A percentile compares a stretch with the other conserved stretches of the same genome.
These are phyloP conservation scores for Syncephalastrum contaminatum DNA, from an alignment of 371 early-diverging fungal genomes.

Conservation along the genomic window DNA sequence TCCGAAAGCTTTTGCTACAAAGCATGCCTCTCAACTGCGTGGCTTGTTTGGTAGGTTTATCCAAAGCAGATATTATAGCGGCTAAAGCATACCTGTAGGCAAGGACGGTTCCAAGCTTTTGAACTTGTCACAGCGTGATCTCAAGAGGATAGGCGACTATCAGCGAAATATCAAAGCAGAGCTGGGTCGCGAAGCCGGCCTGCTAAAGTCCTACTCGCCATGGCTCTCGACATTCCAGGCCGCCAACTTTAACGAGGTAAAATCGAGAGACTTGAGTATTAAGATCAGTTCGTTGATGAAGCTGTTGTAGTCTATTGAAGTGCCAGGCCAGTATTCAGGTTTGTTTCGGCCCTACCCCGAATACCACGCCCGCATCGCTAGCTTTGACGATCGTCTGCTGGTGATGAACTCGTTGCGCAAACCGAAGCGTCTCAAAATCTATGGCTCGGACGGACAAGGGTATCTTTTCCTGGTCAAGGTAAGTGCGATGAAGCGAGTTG, in stretches of 20 bases:
- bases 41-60: constrained; percentile 38
- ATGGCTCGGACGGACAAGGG: constrained; percentile 71
- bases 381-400: constrained; percentile 61
- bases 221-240: constrained; percentile 61
- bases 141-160: constrained; percentile 28
- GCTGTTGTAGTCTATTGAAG: constrained; percentile 48
- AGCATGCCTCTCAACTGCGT: constrained; percentile 46
- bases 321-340: constrained; percentile 78
- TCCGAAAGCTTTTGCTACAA: constrained; percentile 51
- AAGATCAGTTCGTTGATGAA: too few relatives aligned
- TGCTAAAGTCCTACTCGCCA: constrained; percentile 63
- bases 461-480: constrained; percentile 74
- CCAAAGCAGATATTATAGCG: neutral
- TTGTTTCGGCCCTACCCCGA: constrained; percentile 43
- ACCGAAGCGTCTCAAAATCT: constrained; percentile 70
- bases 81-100: constrained; percentile 18
- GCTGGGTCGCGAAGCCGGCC: constrained; percentile 17
- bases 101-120: constrained; percentile 48
- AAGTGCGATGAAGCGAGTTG: constrained; percentile 3
- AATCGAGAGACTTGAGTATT: too few relatives aligned
- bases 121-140: constrained; percentile 33
- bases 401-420: constrained; percentile 71
- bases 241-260: constrained; percentile 37
- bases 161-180: constrained; percentile 23
- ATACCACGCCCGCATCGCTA: constrained; percentile 55